These are phyloP conservation scores for Camelina neglecta DNA, from an alignment of 345 rosid species.

Conservation along the genomic window DNA sequence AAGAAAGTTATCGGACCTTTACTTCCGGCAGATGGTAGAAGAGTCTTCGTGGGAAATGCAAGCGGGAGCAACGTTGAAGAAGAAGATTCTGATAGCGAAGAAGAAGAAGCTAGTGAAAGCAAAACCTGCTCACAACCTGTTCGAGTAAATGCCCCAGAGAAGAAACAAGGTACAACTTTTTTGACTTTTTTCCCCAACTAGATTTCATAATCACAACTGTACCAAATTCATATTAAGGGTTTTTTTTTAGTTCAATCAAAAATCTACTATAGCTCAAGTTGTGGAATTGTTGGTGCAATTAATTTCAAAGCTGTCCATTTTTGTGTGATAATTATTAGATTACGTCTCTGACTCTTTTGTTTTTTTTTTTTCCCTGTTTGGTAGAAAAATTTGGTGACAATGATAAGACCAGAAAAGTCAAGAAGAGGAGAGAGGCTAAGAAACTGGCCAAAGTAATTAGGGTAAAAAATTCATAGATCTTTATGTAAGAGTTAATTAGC, in stretches of 20 bases:
- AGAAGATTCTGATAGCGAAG: not conserved
- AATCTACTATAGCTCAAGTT: slow-evolving; percentile 5
- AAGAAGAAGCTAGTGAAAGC: slow-evolving; percentile 16
- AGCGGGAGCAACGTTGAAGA: not conserved
- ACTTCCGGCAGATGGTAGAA: slow-evolving; percentile 40
- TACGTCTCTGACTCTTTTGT: not conserved
- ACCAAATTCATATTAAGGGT: not conserved
- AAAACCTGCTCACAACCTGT: slow-evolving; percentile 41
- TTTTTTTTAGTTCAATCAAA: slow-evolving; percentile 12
- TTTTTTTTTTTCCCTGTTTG: slow-evolving; percentile 15
- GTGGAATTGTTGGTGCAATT: not conserved
- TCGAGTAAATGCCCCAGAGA: slow-evolving; percentile 61
- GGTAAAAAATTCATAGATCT: not conserved
- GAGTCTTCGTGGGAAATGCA: not conserved
- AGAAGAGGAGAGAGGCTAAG: slow-evolving; percentile 65
- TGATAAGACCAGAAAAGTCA: slow-evolving; percentile 49
- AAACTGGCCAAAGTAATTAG: slow-evolving; percentile 48
- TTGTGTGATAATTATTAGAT: slow-evolving; percentile 5
- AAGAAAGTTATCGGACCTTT: slow-evolving; percentile 66
- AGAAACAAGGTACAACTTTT: slow-evolving; percentile 29
- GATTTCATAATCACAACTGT: slow-evolving; percentile 3
- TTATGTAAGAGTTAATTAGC: not conserved
- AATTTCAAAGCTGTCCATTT: slow-evolving; percentile 16
- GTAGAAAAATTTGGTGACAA: slow-evolving; percentile 33
- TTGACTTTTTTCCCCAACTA: slow-evolving; percentile 3